Base-by-base conservation (phyloP, 2,329 filamentous ascomycete genomes). In the Arthrinium phaeospermum region DNA sequence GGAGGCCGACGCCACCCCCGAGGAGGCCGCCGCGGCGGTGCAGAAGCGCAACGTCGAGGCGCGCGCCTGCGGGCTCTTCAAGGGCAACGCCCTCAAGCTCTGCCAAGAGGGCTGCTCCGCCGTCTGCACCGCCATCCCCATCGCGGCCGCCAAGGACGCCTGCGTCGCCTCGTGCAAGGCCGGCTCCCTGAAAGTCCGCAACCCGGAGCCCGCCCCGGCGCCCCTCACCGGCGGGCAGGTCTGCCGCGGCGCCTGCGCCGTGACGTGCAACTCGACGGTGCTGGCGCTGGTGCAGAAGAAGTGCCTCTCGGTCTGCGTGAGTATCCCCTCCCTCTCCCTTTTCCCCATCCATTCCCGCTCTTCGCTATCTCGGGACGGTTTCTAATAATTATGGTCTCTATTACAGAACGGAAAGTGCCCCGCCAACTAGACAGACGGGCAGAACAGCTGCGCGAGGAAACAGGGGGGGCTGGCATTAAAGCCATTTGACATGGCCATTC, bases 221-320 rank as follows among this genome's bases (percentile, higher is more conserved):
- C 67, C 45, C 27, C 14, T 69, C 67, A 49, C 67, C 44, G 45
- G 24, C 27, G 67, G 67, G 5, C 44, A 47, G 44, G 24, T 69
- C 67, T 69, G 67, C 67, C 67, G 67, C 27, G 67, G 27, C 8
- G 67, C 67, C 16, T 69, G 67, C 67, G 67, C 67, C 16, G 67
- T 69, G 7, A 69, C 67, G 24, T 69, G 67, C 67, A 69, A 69
- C 67, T 69, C 67, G 45, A 69, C 67, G 27, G 67, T 69, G 7
- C 45, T 69, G 22, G 67, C 67, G 16, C 67, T 69, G 16, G 27
- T n/a, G 4, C 67, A 69, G 67, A 49, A 69, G 45, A 47, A 49
- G 67, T 69, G 67, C 67, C 67, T 69, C 27, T 3, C 12, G 8
- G 47, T 47, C 4, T 69, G 67, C 67, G 67, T 68, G 34, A 68